phyloP scores from a whole-genome alignment of 257 asterid species.

The Jacaranda mimosifolia region DNA sequence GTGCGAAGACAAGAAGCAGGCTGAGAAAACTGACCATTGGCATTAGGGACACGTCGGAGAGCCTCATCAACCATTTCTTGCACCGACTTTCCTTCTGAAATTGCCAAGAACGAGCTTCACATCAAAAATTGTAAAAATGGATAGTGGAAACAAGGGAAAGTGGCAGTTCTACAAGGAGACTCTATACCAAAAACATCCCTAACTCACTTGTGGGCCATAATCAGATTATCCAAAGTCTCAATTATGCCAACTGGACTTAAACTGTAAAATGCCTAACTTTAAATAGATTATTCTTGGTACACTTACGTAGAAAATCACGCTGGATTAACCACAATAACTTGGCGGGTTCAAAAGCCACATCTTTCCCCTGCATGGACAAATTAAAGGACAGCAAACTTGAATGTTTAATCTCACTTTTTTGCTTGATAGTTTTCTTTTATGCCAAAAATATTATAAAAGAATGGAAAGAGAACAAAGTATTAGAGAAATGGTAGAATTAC shows the following conservation, averaged over 20 bases:
- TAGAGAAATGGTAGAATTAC: conserved; percentile 47
- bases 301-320: conserved; percentile 97
- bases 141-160: background rate
- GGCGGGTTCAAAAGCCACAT: conserved; percentile 96
- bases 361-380: conserved; percentile 80
- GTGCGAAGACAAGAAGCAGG: conserved; percentile 37
- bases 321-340: conserved; percentile 98
- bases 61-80: conserved; percentile 95
- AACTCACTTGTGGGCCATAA: background rate
- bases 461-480: conserved; percentile 4
- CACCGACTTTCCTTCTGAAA: conserved; percentile 94
- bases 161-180: background rate
- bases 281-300: background rate
- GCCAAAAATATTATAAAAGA: background rate
- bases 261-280: conserved; percentile 4
- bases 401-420: conserved; percentile 19
- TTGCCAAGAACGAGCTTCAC: conserved; percentile 36
- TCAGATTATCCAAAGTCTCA: background rate
- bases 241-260: conserved; percentile 1
- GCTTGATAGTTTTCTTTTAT: background rate
- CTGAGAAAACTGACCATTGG: conserved; percentile 62
- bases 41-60: conserved; percentile 83
- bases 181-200: conserved; percentile 11
- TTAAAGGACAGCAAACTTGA: conserved; percentile 25
- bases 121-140: conserved; percentile 28